These are phyloP conservation scores for Penicillium odoratum DNA, from an alignment of 495 filamentous ascomycete genomes.

Conservation along the genomic window DNA sequence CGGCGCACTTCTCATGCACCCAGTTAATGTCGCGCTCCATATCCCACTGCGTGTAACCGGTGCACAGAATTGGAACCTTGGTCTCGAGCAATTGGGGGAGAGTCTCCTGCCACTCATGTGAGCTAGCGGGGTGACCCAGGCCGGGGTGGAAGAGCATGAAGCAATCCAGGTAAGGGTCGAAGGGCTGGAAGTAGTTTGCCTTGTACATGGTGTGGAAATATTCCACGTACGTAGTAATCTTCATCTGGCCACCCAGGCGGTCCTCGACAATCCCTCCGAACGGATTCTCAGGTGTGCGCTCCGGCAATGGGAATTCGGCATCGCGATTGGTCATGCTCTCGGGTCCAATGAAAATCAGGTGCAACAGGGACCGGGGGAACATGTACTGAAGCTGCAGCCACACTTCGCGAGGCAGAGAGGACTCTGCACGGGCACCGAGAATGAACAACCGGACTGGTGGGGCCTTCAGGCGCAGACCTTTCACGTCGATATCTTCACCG, in stretches of 20 bases:
- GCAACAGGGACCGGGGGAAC: conserved; percentile 72
- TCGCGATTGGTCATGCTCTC: conserved; percentile 93
- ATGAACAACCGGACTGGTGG: conserved; percentile 92
- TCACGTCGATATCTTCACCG: conserved; percentile 71
- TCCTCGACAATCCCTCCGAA: conserved; percentile 93
- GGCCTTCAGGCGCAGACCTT: conserved; percentile 76
- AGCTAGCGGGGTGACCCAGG: conserved; percentile 87
- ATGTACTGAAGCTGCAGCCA: conserved; percentile 91
- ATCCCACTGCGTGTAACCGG: conserved; percentile 93
- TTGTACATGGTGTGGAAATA: conserved; percentile 97
- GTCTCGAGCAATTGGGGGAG: conserved; percentile 88
- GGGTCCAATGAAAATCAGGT: conserved; percentile 92
- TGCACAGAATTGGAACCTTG: conserved; percentile 89
- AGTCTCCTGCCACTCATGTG: conserved; percentile 90
- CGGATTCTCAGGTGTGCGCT: conserved; percentile 78
- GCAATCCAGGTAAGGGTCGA: conserved; percentile 96
- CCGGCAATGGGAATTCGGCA: conserved; percentile 84
- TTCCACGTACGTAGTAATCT: conserved; percentile 95
- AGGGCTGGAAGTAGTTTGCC: conserved; percentile 83
- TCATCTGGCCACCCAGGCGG: conserved; percentile 77
- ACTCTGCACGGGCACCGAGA: conserved; percentile 92
- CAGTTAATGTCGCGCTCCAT: conserved; percentile 89
- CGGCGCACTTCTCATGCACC: conserved; percentile 77
- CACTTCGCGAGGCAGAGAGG: conserved; percentile 86
- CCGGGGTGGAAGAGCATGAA: conserved; percentile 97